Evolutionary conservation across 2,329 filamentous ascomycete species (phyloP), one percentile per base, ranked within the genome.

Genomic region (Coniochaeta sp.): DNA sequence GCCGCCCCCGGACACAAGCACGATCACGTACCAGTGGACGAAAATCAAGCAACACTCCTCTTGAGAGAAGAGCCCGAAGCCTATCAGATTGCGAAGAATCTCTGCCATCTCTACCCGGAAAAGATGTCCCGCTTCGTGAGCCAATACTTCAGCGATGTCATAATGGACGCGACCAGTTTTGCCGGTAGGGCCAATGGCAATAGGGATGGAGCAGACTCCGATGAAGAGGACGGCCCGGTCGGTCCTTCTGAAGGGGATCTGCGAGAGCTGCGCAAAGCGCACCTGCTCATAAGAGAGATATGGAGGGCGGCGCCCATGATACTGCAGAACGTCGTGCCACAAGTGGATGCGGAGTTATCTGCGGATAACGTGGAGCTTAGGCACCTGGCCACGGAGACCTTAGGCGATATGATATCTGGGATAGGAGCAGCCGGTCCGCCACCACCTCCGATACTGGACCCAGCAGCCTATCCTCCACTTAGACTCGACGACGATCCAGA

Each of bases 81-180:
- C 1, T 99, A 99, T 76, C 89, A 95, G 70, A 96, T 98, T 89
- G 93, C 95, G 24, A 96, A 96, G 74, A 90, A 90, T 2, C 88
- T 99, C 52, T 99, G 95, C 77, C 95, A 92, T 68, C 84, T 84
- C 19, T 96, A 88, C 66, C 86, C 90, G 0, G 93, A 97, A 66
- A 96, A 96, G 74, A 97, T 99, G 93, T 89, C 91, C 1, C 89
- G 92, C 63, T 91, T 96, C 66, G 89, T 98, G 60, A 93, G 91
- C 65, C 92, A 96, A 69, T 99, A 98, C 73, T 99, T 99, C 72
- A 96, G 92, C 74, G 92, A 96, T 60, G 92, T 98, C 58, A 96
- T 99, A 61, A 87, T 98, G 63, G 92, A 97, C 70, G 90, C 92
- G 3, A 92, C 87, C 40, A 84, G 79, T 14, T 81, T 84, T 54